A percentile compares a stretch with the other conserved stretches of the same genome.
Evolutionary conservation across 2,329 filamentous ascomycete species (phyloP).

Genomic region (Pestalotiopsis sp.): DNA sequence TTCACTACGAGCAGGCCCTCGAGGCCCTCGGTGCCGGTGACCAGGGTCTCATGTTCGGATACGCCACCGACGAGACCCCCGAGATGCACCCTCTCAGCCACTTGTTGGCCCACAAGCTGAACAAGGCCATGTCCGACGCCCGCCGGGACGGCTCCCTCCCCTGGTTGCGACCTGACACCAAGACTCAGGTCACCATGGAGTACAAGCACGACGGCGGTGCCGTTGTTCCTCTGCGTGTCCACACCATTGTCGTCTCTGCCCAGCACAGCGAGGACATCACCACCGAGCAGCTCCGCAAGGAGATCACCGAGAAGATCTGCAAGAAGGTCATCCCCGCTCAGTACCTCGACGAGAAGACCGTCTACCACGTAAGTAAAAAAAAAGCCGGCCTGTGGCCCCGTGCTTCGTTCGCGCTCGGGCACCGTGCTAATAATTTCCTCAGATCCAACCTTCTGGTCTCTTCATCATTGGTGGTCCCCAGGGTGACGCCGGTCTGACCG

Average conservation of each 20-base stretch:
- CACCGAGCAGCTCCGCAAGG: conserved; percentile 89
- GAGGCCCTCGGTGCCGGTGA: conserved; percentile 99
- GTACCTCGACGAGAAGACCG: conserved; percentile 88
- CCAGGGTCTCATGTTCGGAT: conserved; percentile 99
- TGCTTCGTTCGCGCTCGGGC: not conserved
- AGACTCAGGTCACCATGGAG: conserved; percentile 99
- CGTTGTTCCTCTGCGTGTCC: conserved; percentile 87
- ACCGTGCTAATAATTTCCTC: conserved; percentile 17
- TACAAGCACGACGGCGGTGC: conserved; percentile 96
- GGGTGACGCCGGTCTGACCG: conserved; percentile 97
- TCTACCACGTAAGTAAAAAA: conserved; percentile 78
- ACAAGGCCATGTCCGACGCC: conserved; percentile 89
- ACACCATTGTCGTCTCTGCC: conserved; percentile 95
- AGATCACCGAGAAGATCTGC: conserved; percentile 97
- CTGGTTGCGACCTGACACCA: conserved; percentile 98
- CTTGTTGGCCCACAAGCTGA: conserved; percentile 94
- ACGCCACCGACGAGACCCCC: conserved; percentile 98
- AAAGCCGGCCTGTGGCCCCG: not conserved
- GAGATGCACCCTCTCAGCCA: conserved; percentile 95
- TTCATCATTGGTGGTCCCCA: conserved; percentile 99
- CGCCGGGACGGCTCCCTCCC: conserved; percentile 85
- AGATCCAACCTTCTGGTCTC: conserved; percentile 94
- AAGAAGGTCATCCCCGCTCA: conserved; percentile 90
- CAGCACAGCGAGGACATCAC: conserved; percentile 89
- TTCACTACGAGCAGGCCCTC: conserved; percentile 95